Evolutionary conservation across 2,329 filamentous ascomycete genomes (phyloP).

Genomic region (Exophiala oligosperma): DNA sequence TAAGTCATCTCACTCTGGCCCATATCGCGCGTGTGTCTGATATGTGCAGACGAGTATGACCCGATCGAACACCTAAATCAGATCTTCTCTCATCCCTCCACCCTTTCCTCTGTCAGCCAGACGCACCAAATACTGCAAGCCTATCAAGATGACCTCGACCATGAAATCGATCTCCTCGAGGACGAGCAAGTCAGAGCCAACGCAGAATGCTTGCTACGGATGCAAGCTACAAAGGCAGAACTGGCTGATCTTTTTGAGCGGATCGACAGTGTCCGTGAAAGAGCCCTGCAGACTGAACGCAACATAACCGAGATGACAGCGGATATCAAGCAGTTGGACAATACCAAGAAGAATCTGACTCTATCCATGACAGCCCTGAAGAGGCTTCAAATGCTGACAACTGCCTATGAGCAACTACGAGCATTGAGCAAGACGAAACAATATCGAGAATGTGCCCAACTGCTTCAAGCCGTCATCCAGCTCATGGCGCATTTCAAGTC

Average conservation of each 20-base stretch:
- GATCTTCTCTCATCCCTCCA: conserved; percentile 86
- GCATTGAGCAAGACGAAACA: conserved; percentile 81
- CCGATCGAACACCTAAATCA: conserved; percentile 90
- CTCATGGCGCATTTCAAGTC: conserved; percentile 98
- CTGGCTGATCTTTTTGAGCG: conserved; percentile 87
- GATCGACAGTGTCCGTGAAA: conserved; percentile 87
- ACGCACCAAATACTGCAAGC: conserved; percentile 72
- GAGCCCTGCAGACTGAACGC: conserved; percentile 88
- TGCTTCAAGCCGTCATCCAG: conserved; percentile 93
- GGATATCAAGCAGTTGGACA: conserved; percentile 95
- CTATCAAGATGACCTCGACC: conserved; percentile 80
- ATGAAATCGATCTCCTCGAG: conserved; percentile 71
- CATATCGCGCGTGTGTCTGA: conserved; percentile 1
- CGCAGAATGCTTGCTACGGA: conserved; percentile 83
- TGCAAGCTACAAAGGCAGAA: conserved; percentile 87
- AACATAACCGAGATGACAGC: conserved; percentile 98
- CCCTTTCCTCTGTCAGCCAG: conserved; percentile 72
- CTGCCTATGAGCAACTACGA: conserved; percentile 94
- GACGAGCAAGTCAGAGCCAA: conserved; percentile 79
- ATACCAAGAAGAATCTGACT: conserved; percentile 94
- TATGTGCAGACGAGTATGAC: conserved; percentile 72
- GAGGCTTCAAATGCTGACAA: conserved; percentile 96
- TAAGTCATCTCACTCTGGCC: conserved; percentile 24
- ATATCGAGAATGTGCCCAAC: conserved; percentile 90
- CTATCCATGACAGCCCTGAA: conserved; percentile 98